Conservation (phyloP, 345 rosid genomes). For the Moricandia arvensis region DNA sequence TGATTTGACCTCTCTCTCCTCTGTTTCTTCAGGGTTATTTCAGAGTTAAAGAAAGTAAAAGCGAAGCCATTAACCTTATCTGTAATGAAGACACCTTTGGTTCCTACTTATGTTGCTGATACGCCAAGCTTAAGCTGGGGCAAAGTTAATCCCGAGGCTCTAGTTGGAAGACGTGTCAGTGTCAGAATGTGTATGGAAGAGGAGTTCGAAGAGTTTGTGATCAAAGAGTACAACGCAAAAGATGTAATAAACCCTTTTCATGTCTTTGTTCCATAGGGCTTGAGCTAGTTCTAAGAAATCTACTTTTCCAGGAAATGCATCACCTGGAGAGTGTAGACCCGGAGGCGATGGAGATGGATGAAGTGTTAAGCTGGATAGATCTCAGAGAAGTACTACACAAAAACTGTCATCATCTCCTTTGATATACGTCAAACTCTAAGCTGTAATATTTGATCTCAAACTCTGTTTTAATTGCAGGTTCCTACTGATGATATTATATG, state of each 20-base stretch:
- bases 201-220: not conserved
- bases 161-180: not conserved
- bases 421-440: not conserved
- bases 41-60: not conserved
- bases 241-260: not conserved
- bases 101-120: not conserved
- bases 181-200: not conserved
- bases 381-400: not conserved
- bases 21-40: not conserved
- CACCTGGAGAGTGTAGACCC: not conserved
- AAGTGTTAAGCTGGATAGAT: not conserved
- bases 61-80: not conserved
- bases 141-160: not conserved
- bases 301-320: constrained; percentile 21
- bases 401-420: too few relatives aligned
- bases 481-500: not conserved
- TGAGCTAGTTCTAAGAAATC: not conserved
- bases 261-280: not conserved
- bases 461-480: not conserved
- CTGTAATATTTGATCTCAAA: not conserved
- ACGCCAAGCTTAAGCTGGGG: not conserved
- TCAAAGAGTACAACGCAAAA: constrained; percentile 11
- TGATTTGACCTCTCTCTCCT: not conserved
- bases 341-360: constrained; percentile 12
- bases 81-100: constrained; percentile 1